Evolutionary conservation across 2,329 filamentous ascomycete species (phyloP).

Genomic region (Pseudogymnoascus sp.): DNA sequence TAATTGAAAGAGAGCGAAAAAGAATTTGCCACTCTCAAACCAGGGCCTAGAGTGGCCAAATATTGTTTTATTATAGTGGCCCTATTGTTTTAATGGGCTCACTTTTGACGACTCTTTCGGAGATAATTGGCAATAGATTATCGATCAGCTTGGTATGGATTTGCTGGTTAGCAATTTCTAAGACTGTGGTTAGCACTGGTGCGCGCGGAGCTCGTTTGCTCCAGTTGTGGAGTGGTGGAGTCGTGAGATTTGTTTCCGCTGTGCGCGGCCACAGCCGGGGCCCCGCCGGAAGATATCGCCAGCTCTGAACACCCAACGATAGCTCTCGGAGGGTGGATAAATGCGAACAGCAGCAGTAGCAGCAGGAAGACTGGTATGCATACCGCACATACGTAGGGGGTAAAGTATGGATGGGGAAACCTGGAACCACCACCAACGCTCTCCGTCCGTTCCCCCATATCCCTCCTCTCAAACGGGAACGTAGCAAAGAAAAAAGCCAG

Average conservation of each 20-base stretch:
- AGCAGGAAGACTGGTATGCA: background rate
- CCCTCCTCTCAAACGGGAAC: background rate
- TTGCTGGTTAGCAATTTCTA: background rate
- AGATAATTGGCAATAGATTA: no score
- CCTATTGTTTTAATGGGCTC: no score
- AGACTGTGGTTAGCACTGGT: background rate
- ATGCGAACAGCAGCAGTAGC: background rate
- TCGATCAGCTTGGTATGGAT: background rate
- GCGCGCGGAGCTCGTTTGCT: background rate
- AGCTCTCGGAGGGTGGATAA: background rate
- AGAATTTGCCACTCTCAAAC: no score
- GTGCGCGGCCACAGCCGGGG: constrained; percentile 4
- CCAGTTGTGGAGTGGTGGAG: constrained; percentile 6
- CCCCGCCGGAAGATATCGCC: constrained; percentile 5
- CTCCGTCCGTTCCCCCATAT: background rate
- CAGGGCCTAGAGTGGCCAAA: no score
- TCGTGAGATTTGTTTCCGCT: background rate
- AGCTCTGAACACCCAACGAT: background rate
- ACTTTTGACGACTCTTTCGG: no score
- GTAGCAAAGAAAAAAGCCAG: background rate
- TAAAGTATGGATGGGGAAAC: background rate
- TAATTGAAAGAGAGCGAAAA: no score
- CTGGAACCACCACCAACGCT: background rate
- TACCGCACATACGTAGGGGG: background rate
- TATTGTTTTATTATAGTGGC: no score